Evolutionary conservation across 2,329 filamentous ascomycete genomes (phyloP).

Genomic region (Xylaria sp.): DNA sequence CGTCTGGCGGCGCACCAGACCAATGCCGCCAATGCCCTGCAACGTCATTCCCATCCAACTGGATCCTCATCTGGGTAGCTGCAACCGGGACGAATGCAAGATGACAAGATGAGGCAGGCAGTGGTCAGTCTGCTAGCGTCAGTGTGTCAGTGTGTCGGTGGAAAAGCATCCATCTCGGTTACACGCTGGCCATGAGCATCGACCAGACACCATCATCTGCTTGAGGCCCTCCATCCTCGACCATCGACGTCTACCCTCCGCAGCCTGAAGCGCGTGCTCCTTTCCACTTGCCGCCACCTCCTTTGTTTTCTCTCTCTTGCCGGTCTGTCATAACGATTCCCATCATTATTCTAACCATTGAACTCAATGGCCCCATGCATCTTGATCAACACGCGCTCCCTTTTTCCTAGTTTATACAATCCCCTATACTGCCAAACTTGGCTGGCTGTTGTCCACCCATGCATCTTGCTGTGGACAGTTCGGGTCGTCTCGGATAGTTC

Average conservation of each 20-base stretch:
- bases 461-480: conserved; percentile 25
- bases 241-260: neutral
- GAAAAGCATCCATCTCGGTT: too few species aligned
- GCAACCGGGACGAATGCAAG: conserved; percentile 30
- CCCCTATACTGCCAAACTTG: neutral
- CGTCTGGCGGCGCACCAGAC: conserved; percentile 21
- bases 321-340: too few species aligned
- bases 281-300: too few species aligned
- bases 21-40: conserved; percentile 36
- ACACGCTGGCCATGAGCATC: too few species aligned
- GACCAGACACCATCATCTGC: too few species aligned
- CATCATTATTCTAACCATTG: too few species aligned
- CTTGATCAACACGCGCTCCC: neutral
- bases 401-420: too few species aligned
- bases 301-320: too few species aligned
- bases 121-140: too few species aligned
- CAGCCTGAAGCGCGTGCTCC: neutral
- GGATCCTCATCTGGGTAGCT: conserved; percentile 28
- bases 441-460: conserved; percentile 12
- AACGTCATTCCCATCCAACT: conserved; percentile 35
- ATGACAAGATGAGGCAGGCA: conserved; percentile 12
- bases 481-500: conserved; percentile 2
- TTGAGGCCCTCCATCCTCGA: neutral
- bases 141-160: too few species aligned
- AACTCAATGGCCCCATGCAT: neutral